Percentiles rank a stretch among this genome's conserved stretches.
phyloP scores from a whole-genome alignment of 768 basidiomycete genomes.

The Jaapia argillacea region DNA sequence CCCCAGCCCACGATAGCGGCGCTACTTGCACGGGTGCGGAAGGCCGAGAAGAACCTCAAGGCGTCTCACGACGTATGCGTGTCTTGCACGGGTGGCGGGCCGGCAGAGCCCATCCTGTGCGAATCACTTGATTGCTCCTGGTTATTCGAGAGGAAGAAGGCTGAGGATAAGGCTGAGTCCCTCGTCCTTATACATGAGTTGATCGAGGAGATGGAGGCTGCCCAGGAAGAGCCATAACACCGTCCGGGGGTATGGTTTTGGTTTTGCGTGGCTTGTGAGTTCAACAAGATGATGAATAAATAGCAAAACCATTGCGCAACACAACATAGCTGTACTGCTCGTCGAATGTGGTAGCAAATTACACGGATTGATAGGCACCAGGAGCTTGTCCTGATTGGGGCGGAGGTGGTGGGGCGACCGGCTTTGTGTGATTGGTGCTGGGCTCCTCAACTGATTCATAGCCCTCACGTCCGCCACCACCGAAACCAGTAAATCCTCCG shows the following conservation, averaged over 20 bases:
- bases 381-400: constrained; percentile 5
- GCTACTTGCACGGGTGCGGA: constrained; percentile 22
- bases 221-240: constrained; percentile 7
- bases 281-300: no score
- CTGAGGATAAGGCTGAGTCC: constrained; percentile 30
- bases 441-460: constrained; percentile 53
- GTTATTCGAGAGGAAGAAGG: constrained; percentile 62
- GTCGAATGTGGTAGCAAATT: neutral
- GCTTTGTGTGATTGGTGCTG: constrained; percentile 16
- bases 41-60: constrained; percentile 19
- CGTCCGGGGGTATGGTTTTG: constrained; percentile 34
- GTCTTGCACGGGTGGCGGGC: constrained; percentile 51
- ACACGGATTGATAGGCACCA: constrained; percentile 4
- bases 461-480: constrained; percentile 33
- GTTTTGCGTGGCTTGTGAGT: constrained; percentile 29
- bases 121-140: constrained; percentile 83
- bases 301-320: no score
- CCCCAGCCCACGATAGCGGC: constrained; percentile 24
- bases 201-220: constrained; percentile 24
- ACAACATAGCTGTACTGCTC: no score
- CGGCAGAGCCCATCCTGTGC: constrained; percentile 56
- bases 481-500: constrained; percentile 48
- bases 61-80: constrained; percentile 51
- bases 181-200: constrained; percentile 20
- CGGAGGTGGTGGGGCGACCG: constrained; percentile 14